phyloP scores from a whole-genome alignment of 1,284 basidiomycete species.

The Sporisorium iseilematis-ciliati region DNA sequence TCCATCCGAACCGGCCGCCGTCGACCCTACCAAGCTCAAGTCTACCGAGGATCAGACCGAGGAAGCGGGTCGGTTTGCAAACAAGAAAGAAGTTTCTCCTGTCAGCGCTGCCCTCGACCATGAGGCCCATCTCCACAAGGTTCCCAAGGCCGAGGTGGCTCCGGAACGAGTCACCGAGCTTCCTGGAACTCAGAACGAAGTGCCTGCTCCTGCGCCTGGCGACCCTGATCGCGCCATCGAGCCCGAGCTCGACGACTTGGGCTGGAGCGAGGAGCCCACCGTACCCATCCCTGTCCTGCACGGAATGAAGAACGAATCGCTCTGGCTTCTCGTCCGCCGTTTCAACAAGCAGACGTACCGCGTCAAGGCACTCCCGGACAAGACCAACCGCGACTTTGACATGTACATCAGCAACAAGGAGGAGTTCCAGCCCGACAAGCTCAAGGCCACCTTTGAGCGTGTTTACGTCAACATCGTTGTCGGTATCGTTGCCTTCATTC shows the following conservation, averaged over 20 bases:
- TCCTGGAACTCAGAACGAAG: conserved; percentile 28
- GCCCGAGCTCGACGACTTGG: conserved; percentile 57
- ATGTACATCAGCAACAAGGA: conserved; percentile 72
- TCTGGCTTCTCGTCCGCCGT: conserved; percentile 71
- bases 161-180: conserved; percentile 38
- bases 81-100: conserved; percentile 19
- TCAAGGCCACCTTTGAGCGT: conserved; percentile 74
- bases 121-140: conserved; percentile 43
- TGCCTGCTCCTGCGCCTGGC: conserved; percentile 45
- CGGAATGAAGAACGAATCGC: conserved; percentile 71
- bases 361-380: conserved; percentile 68
- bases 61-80: conserved; percentile 34
- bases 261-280: conserved; percentile 60
- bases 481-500: conserved; percentile 71
- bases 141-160: conserved; percentile 43
- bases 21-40: conserved; percentile 29
- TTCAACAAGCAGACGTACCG: conserved; percentile 73
- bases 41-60: conserved; percentile 9
- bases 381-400: conserved; percentile 69
- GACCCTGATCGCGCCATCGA: conserved; percentile 53
- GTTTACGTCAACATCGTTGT: conserved; percentile 73
- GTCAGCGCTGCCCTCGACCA: conserved; percentile 42
- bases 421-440: conserved; percentile 73
- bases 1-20: conserved; percentile 16
- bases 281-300: conserved; percentile 61